Conservation (phyloP, 352 stramenopile genomes). For the Phytophthora crassamura region DNA sequence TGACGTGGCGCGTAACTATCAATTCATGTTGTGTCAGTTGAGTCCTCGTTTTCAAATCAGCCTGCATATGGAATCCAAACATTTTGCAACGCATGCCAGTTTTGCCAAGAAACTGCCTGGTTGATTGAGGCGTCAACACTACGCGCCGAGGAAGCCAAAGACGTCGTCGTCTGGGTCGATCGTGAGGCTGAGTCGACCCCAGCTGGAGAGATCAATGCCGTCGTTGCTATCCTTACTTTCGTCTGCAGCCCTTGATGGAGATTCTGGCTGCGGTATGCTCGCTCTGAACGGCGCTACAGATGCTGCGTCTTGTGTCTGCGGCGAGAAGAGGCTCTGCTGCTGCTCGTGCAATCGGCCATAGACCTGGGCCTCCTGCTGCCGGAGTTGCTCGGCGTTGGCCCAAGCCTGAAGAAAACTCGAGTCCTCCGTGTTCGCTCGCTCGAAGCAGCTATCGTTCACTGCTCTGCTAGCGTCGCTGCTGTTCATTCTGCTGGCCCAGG, state of each 20-base stretch:
- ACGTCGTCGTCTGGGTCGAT: constrained; percentile 32
- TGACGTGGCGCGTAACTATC: too few species aligned
- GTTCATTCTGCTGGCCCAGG: constrained; percentile 19
- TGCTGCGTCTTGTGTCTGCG: constrained; percentile 15
- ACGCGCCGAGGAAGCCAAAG: constrained; percentile 28
- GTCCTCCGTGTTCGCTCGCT: neutral
- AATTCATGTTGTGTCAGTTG: too few species aligned
- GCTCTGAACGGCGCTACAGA: neutral
- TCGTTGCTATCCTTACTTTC: constrained; percentile 8
- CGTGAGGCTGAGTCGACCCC: constrained; percentile 27
- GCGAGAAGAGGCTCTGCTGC: constrained; percentile 26
- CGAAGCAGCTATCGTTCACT: constrained; percentile 2
- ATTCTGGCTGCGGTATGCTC: neutral
- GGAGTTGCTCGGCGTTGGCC: constrained; percentile 23
- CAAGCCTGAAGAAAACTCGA: constrained; percentile 28
- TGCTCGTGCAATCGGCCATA: constrained; percentile 29
- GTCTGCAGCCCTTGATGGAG: neutral
- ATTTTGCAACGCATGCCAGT: too few species aligned
- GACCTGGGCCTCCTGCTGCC: constrained; percentile 17
- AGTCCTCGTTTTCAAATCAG: too few species aligned
- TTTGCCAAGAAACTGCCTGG: neutral
- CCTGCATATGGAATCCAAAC: too few species aligned
- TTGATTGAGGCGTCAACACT: constrained; percentile 13
- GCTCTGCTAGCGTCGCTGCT: neutral
- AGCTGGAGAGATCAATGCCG: constrained; percentile 24